A percentile compares a stretch with the other conserved stretches of the same genome.
phyloP scores from a whole-genome alignment of 495 filamentous ascomycete species.

The Pseudevernia furfuracea region DNA sequence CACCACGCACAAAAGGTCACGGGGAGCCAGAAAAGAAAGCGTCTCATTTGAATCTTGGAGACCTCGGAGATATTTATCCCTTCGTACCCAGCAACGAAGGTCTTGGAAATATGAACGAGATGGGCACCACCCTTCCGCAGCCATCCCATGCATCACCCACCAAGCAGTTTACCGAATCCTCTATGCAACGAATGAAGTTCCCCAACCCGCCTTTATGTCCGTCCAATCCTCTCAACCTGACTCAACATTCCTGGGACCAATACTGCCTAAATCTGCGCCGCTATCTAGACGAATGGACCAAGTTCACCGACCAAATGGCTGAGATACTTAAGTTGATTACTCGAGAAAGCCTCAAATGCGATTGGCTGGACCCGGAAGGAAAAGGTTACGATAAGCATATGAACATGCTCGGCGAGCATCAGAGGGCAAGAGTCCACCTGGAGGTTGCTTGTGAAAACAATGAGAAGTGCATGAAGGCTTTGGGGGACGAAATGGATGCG shows the following conservation, averaged over 20 bases:
- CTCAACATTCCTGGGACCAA: constrained; percentile 44
- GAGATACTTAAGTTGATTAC: constrained; percentile 53
- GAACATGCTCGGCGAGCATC: constrained; percentile 55
- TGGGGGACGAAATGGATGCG: constrained; percentile 46
- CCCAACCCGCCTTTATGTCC: constrained; percentile 58
- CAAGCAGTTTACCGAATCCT: constrained; percentile 28
- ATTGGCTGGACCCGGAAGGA: constrained; percentile 52
- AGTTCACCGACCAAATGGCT: constrained; percentile 57
- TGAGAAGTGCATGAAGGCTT: constrained; percentile 50
- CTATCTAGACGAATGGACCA: constrained; percentile 65
- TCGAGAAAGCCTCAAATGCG: constrained; percentile 41
- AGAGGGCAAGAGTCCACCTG: constrained; percentile 56
- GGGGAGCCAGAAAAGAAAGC: constrained; percentile 37
- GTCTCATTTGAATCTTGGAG: constrained; percentile 50
- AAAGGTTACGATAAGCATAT: constrained; percentile 53
- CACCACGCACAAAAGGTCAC: constrained; percentile 26
- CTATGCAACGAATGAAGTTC: constrained; percentile 37
- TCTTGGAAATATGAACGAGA: constrained; percentile 57
- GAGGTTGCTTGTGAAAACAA: constrained; percentile 56
- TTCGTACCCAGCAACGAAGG: constrained; percentile 48
- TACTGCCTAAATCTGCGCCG: constrained; percentile 55
- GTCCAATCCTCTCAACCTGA: constrained; percentile 31
- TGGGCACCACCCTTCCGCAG: constrained; percentile 65
- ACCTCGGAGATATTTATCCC: constrained; percentile 60
- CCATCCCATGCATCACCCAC: constrained; percentile 51